A percentile compares a stretch with the other conserved stretches of the same genome.
Evolutionary conservation across 169 alveolate species (phyloP).

Genomic region (Cryptosporidium canis): DNA sequence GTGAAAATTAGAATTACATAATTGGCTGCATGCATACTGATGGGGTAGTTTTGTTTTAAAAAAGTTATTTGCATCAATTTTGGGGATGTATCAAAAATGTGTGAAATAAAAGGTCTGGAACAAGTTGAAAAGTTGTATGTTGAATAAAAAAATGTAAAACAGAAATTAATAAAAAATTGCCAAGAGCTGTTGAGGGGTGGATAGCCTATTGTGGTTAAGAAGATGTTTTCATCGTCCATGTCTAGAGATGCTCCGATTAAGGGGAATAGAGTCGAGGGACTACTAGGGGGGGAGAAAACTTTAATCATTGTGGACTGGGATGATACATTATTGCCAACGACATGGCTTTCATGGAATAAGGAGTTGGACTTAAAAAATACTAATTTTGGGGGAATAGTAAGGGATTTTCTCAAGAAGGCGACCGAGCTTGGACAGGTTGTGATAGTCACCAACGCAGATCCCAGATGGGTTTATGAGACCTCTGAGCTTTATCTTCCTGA

Average conservation of each 20-base stretch:
- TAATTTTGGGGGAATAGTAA: constrained; percentile 30
- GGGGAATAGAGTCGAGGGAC: constrained; percentile 15
- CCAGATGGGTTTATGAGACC: constrained; percentile 74
- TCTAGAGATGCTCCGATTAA: neutral
- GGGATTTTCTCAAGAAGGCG: constrained; percentile 29
- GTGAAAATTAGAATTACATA: neutral
- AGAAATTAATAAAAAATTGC: neutral
- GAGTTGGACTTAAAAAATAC: constrained; percentile 5
- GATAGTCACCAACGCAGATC: constrained; percentile 73
- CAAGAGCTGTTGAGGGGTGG: neutral
- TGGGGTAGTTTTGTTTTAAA: neutral
- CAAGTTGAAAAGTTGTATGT: neutral
- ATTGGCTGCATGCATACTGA: neutral
- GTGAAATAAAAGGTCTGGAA: constrained; percentile 11
- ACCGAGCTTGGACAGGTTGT: constrained; percentile 53
- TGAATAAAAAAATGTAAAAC: neutral
- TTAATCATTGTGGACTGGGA: constrained; percentile 75
- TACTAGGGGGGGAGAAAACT: constrained; percentile 50
- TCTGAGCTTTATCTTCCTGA: constrained; percentile 59
- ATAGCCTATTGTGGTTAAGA: neutral
- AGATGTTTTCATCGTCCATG: neutral
- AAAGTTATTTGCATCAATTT: neutral
- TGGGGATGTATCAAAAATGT: neutral
- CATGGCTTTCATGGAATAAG: constrained; percentile 56
- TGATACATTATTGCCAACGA: constrained; percentile 71